These are phyloP conservation scores for Vitis hybrid DNA, from an alignment of 177 flowering plant species.

Conservation along the genomic window DNA sequence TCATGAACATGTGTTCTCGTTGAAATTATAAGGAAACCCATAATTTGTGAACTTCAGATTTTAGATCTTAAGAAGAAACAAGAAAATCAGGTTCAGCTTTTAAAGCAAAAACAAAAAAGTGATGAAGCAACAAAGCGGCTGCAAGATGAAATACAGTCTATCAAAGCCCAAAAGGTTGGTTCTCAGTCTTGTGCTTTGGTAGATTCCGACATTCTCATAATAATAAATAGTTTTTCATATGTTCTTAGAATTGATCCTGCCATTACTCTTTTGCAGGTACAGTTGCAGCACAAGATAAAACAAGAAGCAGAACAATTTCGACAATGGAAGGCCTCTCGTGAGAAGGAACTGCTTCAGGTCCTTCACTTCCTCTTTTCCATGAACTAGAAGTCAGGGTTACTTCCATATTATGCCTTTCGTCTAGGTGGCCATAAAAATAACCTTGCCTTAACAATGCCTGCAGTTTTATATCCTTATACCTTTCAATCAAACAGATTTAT, in stretches of 20 bases:
- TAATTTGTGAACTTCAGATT: slow-evolving; percentile 47
- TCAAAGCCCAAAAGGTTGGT: slow-evolving; percentile 92
- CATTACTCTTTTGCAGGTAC: slow-evolving; percentile 58
- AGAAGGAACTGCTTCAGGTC: slow-evolving; percentile 97
- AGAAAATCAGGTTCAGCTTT: slow-evolving; percentile 90
- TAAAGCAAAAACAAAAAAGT: slow-evolving; percentile 96
- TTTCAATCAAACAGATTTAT: no score
- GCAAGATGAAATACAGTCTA: slow-evolving; percentile 94
- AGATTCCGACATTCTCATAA: no score
- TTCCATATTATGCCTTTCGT: no score
- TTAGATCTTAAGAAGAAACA: slow-evolving; percentile 93
- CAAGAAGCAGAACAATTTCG: slow-evolving; percentile 99
- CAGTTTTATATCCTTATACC: no score
- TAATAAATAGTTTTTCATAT: neutral
- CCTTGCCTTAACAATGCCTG: no score
- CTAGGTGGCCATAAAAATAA: no score
- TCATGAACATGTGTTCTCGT: neutral
- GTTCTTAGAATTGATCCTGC: slow-evolving; percentile 1
- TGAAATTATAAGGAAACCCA: neutral
- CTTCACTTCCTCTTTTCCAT: neutral
- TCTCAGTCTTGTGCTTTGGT: slow-evolving; percentile 4
- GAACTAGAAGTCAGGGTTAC: no score
- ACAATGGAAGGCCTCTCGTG: slow-evolving; percentile 97
- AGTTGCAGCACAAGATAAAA: slow-evolving; percentile 89
- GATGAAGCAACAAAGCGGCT: slow-evolving; percentile 93